These are phyloP conservation scores for Sarocladium strictum DNA, from an alignment of 2,329 filamentous ascomycete genomes.

Conservation along the genomic window DNA sequence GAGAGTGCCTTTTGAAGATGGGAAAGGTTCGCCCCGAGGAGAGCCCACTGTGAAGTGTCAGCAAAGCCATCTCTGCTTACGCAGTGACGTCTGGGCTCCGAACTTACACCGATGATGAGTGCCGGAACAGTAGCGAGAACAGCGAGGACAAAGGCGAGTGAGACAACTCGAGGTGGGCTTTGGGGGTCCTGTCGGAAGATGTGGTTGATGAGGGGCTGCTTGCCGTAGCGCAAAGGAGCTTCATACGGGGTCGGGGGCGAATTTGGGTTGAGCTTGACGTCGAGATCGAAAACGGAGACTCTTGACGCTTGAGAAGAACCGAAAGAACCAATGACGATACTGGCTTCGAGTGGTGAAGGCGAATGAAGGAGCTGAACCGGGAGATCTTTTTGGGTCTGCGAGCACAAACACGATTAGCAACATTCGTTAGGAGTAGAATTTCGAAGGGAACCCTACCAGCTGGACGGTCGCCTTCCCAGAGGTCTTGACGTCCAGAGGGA, in stretches of 20 bases:
- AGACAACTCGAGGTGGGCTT: slow-evolving; percentile 76
- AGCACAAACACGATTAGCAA: not conserved
- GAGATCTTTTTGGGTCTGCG: slow-evolving; percentile 80
- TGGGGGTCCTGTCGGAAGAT: slow-evolving; percentile 76
- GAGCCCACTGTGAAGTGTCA: slow-evolving; percentile 58
- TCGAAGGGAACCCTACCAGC: slow-evolving; percentile 57
- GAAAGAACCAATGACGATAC: slow-evolving; percentile 80
- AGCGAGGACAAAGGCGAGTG: slow-evolving; percentile 67
- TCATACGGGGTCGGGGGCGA: slow-evolving; percentile 54
- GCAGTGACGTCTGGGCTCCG: too few species aligned
- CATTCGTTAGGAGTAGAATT: not conserved
- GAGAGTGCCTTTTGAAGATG: slow-evolving; percentile 72
- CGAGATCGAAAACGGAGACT: slow-evolving; percentile 66
- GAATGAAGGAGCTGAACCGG: slow-evolving; percentile 73
- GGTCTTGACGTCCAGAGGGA: slow-evolving; percentile 77
- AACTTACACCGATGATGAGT: slow-evolving; percentile 62
- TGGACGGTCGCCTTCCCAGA: slow-evolving; percentile 81
- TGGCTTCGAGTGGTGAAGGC: slow-evolving; percentile 65
- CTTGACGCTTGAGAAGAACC: slow-evolving; percentile 65
- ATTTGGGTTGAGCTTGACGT: slow-evolving; percentile 58
- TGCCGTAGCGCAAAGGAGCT: slow-evolving; percentile 74
- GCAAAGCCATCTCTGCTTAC: not conserved
- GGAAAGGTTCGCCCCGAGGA: slow-evolving; percentile 74
- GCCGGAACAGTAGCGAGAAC: slow-evolving; percentile 69
- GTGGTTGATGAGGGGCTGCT: slow-evolving; percentile 81